Percentiles rank a stretch among this genome's conserved stretches.
Evolutionary conservation across 2,329 filamentous ascomycete genomes (phyloP).

Genomic region (Fusarium setosum): DNA sequence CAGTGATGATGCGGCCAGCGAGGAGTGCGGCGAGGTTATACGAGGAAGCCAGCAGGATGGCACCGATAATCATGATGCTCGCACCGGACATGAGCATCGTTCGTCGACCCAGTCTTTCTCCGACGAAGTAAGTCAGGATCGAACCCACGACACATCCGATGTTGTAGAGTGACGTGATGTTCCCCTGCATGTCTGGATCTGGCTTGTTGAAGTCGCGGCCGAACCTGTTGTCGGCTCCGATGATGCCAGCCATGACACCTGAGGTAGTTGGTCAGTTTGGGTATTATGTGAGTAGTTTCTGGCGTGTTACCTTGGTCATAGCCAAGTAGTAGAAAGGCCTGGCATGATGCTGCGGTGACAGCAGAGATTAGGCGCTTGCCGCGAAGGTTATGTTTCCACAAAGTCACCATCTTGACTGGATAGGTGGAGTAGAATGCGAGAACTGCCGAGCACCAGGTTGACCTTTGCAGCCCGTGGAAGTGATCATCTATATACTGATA

Average conservation of each 20-base stretch:
- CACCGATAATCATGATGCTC: constrained; percentile 52
- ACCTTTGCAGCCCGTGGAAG: neutral
- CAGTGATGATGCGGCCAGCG: constrained; percentile 59
- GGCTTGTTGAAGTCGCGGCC: constrained; percentile 17
- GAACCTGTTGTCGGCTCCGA: constrained; percentile 20
- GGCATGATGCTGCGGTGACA: neutral
- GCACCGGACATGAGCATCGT: constrained; percentile 13
- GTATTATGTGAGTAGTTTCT: neutral
- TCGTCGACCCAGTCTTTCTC: constrained; percentile 3
- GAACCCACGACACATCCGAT: constrained; percentile 17
- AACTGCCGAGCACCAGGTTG: no score
- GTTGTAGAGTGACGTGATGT: constrained; percentile 16
- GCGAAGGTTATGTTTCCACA: neutral
- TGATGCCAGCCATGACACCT: constrained; percentile 8
- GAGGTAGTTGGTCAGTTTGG: neutral
- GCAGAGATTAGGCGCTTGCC: neutral
- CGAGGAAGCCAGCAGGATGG: constrained; percentile 56
- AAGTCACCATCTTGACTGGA: neutral
- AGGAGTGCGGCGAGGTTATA: constrained; percentile 57
- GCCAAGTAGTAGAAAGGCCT: neutral
- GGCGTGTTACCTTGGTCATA: neutral
- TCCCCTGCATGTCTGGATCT: constrained; percentile 21
- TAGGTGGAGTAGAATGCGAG: no score
- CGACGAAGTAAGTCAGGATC: constrained; percentile 17
- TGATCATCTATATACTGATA: neutral